phyloP scores from a whole-genome alignment of 192 early-diverging fungal genomes.

The Backusella australiensis region DNA sequence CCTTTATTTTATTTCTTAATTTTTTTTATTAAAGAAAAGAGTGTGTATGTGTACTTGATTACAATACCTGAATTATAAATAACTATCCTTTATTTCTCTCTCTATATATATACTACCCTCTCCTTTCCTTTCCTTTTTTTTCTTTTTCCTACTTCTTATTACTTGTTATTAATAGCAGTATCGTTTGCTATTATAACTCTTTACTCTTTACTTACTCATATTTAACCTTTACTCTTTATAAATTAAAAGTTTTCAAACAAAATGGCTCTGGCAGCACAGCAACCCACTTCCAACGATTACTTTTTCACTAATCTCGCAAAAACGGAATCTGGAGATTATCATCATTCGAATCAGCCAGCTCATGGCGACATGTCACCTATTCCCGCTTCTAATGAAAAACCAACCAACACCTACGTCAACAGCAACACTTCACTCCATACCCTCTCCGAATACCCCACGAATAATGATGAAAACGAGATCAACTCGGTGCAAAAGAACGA shows the following conservation, averaged over 20 bases:
- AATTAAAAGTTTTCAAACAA: not conserved
- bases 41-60: not conserved
- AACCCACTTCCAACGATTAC: slow-evolving; percentile 6
- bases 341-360: slow-evolving; percentile 2
- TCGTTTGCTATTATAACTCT: not conserved
- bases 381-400: slow-evolving; percentile 13
- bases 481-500: not conserved
- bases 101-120: not conserved
- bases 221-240: not conserved
- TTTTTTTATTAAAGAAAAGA: not conserved
- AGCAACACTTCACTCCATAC: not conserved
- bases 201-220: not conserved
- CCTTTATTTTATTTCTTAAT: not conserved
- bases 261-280: slow-evolving; percentile 13
- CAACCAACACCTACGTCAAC: not conserved
- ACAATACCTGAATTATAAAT: not conserved
- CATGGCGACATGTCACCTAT: not conserved
- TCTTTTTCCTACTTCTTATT: not conserved
- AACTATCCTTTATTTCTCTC: not conserved
- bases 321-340: not conserved
- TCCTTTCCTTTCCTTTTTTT: not conserved
- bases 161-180: not conserved
- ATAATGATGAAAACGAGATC: not conserved
- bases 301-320: not conserved
- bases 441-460: not conserved